Percentiles rank a stretch among this genome's conserved stretches.
Evolutionary conservation across 495 filamentous ascomycete species (phyloP).

Genomic region (Neurospora cerealis): DNA sequence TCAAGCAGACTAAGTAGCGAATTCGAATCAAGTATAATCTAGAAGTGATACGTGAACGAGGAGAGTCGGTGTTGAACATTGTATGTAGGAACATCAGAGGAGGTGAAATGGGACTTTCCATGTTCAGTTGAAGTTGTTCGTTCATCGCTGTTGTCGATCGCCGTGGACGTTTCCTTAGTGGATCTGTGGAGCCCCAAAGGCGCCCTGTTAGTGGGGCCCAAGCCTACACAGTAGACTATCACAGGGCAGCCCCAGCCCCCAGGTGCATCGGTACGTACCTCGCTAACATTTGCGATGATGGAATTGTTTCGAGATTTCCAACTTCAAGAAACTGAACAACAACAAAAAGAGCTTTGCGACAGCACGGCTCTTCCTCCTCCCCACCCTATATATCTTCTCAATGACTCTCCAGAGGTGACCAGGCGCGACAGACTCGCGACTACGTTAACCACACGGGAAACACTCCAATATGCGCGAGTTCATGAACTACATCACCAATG

Average conservation of each 20-base stretch:
- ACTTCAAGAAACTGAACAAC: neutral
- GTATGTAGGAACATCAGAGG: neutral
- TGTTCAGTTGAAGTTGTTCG: neutral
- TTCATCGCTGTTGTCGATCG: neutral
- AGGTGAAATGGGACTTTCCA: neutral
- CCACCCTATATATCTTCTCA: neutral
- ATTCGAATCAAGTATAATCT: neutral
- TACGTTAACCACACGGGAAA: constrained; percentile 1
- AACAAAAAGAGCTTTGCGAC: neutral
- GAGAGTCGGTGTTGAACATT: neutral
- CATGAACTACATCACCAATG: constrained; percentile 94
- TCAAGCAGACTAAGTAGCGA: neutral
- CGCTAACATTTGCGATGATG: neutral
- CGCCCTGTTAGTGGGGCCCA: neutral
- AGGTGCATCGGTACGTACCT: neutral
- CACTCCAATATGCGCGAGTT: constrained; percentile 71
- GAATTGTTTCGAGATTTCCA: neutral
- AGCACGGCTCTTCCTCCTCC: neutral
- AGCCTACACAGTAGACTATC: no score
- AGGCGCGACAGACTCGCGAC: constrained; percentile 6
- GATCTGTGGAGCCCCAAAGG: neutral
- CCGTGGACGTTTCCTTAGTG: neutral
- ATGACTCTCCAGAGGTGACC: constrained; percentile 15
- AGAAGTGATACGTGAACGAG: neutral
- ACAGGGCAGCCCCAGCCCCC: no score